phyloP scores from a whole-genome alignment of 176 grass and related monocot genomes.

The Pharus latifolius region DNA sequence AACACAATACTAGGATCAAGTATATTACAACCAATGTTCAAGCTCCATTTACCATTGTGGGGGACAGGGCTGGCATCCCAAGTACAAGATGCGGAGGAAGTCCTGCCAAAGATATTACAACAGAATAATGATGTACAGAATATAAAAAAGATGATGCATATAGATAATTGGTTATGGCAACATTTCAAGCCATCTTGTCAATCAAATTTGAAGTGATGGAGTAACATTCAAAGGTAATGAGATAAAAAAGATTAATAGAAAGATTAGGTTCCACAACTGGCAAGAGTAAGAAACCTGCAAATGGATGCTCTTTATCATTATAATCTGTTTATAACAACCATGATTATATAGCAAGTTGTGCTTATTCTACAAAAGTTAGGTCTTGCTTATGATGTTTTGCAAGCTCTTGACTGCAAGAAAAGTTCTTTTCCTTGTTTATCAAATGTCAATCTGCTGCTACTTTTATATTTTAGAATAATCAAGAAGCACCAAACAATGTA shows the following conservation, averaged over 20 bases:
- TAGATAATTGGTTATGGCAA: not conserved
- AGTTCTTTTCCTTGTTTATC: not conserved
- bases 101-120: conserved; percentile 28
- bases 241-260: not conserved
- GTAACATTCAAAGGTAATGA: conserved; percentile 8
- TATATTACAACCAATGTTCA: conserved; percentile 10
- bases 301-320: not conserved
- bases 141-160: not conserved
- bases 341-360: not conserved
- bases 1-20: not conserved
- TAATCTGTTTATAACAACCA: not conserved
- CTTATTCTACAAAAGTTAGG: not conserved
- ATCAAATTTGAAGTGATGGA: not conserved
- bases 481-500: not conserved
- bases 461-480: not conserved
- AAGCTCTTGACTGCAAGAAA: not conserved
- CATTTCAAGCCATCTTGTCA: not conserved
- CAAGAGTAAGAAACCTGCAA: not conserved
- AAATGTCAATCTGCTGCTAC: not conserved
- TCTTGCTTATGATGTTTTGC: not conserved
- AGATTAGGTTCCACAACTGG: no score
- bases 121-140: not conserved
- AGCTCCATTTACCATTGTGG: conserved; percentile 70
- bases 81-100: conserved; percentile 72
- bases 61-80: conserved; percentile 89